These are phyloP conservation scores for Fagopyrum homotropicum DNA, from an alignment of 148 eudicot species.

Conservation along the genomic window DNA sequence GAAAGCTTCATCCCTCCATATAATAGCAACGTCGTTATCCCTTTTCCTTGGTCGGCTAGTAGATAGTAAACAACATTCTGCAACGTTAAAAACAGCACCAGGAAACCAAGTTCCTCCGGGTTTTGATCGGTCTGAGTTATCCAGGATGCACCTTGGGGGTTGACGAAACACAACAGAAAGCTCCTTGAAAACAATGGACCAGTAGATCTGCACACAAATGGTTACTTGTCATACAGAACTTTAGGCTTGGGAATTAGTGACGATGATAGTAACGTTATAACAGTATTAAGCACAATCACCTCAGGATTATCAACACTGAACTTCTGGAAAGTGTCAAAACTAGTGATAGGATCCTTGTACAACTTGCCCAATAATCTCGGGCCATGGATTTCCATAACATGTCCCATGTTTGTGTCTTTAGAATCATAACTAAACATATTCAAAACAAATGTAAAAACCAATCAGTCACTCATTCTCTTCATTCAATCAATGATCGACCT, in stretches of 20 bases:
- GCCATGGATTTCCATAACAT: constrained; percentile 69
- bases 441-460: background rate
- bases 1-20: constrained; percentile 69
- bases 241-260: background rate
- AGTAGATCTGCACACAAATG: constrained; percentile 47
- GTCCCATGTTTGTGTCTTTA: constrained; percentile 61
- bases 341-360: constrained; percentile 73
- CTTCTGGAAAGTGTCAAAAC: constrained; percentile 50
- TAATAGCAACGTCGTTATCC: constrained; percentile 56
- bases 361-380: constrained; percentile 61
- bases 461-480: background rate
- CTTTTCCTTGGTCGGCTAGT: constrained; percentile 39
- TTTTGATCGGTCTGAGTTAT: constrained; percentile 51
- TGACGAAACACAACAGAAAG: constrained; percentile 50
- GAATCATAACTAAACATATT: constrained; percentile 38
- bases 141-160: constrained; percentile 62
- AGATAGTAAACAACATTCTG: constrained; percentile 73
- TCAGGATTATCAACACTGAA: constrained; percentile 71
- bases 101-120: constrained; percentile 89
- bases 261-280: background rate
- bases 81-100: constrained; percentile 69
- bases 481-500: background rate
- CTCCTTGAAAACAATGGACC: constrained; percentile 63
- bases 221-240: background rate
- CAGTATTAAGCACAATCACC: constrained; percentile 23